phyloP scores from a whole-genome alignment of 306 rosid species.

The Pueraria montana region DNA sequence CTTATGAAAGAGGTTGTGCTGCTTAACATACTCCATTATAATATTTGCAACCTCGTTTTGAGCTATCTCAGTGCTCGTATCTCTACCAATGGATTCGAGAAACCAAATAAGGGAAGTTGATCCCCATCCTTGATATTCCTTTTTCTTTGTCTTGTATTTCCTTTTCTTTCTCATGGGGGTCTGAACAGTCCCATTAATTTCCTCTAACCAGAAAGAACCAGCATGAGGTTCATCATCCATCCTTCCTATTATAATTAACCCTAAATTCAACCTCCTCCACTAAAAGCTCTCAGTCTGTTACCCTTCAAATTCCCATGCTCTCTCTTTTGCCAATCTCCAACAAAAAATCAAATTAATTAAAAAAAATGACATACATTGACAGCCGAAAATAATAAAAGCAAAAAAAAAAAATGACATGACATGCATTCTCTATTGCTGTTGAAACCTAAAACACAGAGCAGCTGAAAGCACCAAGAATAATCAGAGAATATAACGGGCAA shows the following conservation, averaged over 20 bases:
- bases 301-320: slow-evolving; percentile 27
- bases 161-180: slow-evolving; percentile 50
- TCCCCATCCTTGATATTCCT: slow-evolving; percentile 82
- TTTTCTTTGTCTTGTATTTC: slow-evolving; percentile 57
- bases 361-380: background rate
- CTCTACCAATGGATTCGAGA: slow-evolving; percentile 72
- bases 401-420: background rate
- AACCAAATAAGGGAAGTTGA: slow-evolving; percentile 68
- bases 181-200: slow-evolving; percentile 49
- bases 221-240: slow-evolving; percentile 23
- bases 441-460: slow-evolving; percentile 32
- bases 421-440: slow-evolving; percentile 3
- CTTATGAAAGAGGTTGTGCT: slow-evolving; percentile 59
- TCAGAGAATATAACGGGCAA: background rate
- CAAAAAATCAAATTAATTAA: background rate
- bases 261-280: slow-evolving; percentile 33
- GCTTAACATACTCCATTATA: slow-evolving; percentile 64
- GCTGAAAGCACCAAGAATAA: background rate
- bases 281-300: background rate
- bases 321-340: slow-evolving; percentile 29
- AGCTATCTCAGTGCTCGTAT: slow-evolving; percentile 56
- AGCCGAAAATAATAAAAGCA: background rate
- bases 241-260: slow-evolving; percentile 33
- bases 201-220: slow-evolving; percentile 53
- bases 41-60: slow-evolving; percentile 67